Base-by-base conservation (phyloP, 2,329 filamentous ascomycete species). In the Fusarium palustre region DNA sequence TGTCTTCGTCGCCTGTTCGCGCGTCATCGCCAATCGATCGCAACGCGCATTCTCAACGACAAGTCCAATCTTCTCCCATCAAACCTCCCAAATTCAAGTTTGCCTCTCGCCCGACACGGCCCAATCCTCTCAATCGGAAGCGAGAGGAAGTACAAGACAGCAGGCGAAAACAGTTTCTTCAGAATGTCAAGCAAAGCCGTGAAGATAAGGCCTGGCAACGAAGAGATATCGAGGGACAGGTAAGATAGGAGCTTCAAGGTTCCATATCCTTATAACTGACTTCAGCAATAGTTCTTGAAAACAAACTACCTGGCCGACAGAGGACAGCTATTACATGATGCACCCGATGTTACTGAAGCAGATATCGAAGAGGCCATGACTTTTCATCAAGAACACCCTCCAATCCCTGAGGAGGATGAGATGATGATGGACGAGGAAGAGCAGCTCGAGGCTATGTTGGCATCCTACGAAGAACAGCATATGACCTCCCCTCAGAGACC, bases 91-190 rank as follows among this genome's bases (percentile, higher is more conserved):
- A 79, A 30, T 84, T 82, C 76, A 86, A 82, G 60, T 90, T 83
- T 70, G 83, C 87, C 30, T 80, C 86, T 64, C 84, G 88, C 18
- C 81, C 83, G 16, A 80, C 84, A 55, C 90, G 90, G 64, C 83
- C 85, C 36, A 92, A 91, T 65, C 91, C 90, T 0, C 73, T 91
- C 9, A 79, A 89, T 20, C 85, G 86, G 68, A 86, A 81, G 64
- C 84, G 87, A 52, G 87, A 93, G 75, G 87, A 87, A 20, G 83
- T 84, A 1, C 87, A 89, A 57, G 89, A 92, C 75, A 83, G 86
- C 55, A 82, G 92, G 59, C 83, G 92, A 47, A 86, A 87, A 33
- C 81, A 91, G 58, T 95, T 95, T 72, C 80, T 95, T 62, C 87
- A 89, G 75, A 91, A 85, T 53, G 88, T 91, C 20, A 83, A 87